Evolutionary conservation across 2,329 filamentous ascomycete species (phyloP).

Genomic region (Eurotiales sp.): DNA sequence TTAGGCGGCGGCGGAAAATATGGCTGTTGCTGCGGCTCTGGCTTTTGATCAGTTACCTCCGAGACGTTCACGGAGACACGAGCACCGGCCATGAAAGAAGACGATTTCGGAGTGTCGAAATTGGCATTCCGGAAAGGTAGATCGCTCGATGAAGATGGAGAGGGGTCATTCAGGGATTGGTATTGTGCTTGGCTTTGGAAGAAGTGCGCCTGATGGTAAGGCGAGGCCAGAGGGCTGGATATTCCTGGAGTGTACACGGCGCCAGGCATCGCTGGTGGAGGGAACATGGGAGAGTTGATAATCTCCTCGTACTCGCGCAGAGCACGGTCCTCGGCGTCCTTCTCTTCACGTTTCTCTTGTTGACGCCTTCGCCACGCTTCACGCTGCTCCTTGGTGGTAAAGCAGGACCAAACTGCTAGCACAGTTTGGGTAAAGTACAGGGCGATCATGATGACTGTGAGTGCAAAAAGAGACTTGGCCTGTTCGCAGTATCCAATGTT

Average conservation of each 20-base stretch:
- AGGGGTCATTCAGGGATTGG: conserved; percentile 8
- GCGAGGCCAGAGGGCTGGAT: not conserved
- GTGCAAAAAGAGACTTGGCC: conserved; percentile 56
- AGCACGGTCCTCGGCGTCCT: conserved; percentile 35
- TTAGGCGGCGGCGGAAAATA: conserved; percentile 45
- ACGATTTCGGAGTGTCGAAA: conserved; percentile 13
- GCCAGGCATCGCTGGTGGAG: conserved; percentile 28
- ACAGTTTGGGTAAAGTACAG: conserved; percentile 50
- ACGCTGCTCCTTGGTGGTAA: conserved; percentile 39
- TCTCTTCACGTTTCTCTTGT: conserved; percentile 35
- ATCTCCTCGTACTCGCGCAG: conserved; percentile 27
- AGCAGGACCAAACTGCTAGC: conserved; percentile 47
- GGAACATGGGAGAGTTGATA: conserved; percentile 34
- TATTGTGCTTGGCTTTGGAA: conserved; percentile 6
- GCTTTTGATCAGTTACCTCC: not conserved
- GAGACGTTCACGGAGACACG: conserved; percentile 4
- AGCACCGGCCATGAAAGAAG: not conserved
- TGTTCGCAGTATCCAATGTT: conserved; percentile 56
- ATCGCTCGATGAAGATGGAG: conserved; percentile 23
- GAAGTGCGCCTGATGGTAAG: conserved; percentile 6
- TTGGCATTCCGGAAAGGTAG: conserved; percentile 35
- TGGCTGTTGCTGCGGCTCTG: conserved; percentile 25
- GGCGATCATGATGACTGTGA: conserved; percentile 53
- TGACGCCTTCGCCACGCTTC: conserved; percentile 30
- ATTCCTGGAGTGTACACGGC: conserved; percentile 18